A percentile compares a stretch with the other conserved stretches of the same genome.
These are phyloP conservation scores for Malus asiatica DNA, from an alignment of 306 rosid genomes.

Conservation along the genomic window DNA sequence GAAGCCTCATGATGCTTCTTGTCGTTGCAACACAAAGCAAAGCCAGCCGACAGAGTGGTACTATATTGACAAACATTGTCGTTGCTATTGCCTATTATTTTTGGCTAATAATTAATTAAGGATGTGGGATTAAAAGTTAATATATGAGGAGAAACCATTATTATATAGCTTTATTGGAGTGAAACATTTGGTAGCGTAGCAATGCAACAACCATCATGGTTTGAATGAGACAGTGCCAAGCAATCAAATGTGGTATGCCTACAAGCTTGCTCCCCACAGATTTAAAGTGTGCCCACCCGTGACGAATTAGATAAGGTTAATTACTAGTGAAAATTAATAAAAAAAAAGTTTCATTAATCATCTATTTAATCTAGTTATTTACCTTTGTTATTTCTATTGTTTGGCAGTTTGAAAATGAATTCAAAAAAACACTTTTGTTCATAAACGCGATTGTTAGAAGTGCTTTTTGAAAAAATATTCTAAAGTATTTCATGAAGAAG, in stretches of 20 bases:
- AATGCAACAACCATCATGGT: conserved; percentile 39
- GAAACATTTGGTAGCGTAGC: conserved; percentile 37
- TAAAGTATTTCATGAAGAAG: no score
- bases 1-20: background rate
- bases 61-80: background rate
- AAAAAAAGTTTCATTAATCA: background rate
- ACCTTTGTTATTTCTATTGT: no score
- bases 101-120: background rate
- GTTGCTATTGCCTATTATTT: background rate
- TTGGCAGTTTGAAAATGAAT: no score
- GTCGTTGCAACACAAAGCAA: background rate
- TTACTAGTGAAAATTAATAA: background rate
- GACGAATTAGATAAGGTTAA: background rate
- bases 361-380: background rate
- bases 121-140: background rate
- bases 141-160: background rate
- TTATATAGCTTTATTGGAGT: background rate
- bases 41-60: background rate
- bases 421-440: no score
- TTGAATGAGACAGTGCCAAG: background rate
- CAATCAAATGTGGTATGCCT: conserved; percentile 15
- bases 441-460: background rate
- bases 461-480: no score
- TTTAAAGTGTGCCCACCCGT: background rate
- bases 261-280: conserved; percentile 40